Evolutionary conservation across 495 filamentous ascomycete genomes (phyloP).

Genomic region (Neurospora discreta): DNA sequence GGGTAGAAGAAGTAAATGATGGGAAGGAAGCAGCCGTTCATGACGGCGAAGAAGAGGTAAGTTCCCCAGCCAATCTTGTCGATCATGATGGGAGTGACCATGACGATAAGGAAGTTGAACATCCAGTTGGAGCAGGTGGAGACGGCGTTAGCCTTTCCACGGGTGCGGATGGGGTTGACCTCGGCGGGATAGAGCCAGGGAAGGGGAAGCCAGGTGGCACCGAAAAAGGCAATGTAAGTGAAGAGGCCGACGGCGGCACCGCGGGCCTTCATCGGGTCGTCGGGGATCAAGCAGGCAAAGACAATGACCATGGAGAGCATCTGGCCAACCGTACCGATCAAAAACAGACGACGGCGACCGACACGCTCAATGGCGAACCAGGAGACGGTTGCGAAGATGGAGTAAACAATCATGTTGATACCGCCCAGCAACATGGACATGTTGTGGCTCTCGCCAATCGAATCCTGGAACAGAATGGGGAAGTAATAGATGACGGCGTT

Average conservation of each 20-base stretch:
- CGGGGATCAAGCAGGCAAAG: constrained; percentile 61
- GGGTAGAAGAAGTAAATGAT: constrained; percentile 71
- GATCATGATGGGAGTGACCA: constrained; percentile 71
- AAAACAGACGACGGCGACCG: constrained; percentile 60
- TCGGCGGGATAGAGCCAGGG: constrained; percentile 57
- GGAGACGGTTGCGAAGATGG: constrained; percentile 63
- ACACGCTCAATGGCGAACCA: constrained; percentile 74
- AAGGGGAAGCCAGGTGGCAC: constrained; percentile 63
- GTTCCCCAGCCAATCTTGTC: constrained; percentile 59
- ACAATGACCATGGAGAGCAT: constrained; percentile 61
- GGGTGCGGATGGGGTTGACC: constrained; percentile 64
- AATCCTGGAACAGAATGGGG: constrained; percentile 61
- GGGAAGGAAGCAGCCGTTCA: constrained; percentile 63
- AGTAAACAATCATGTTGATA: constrained; percentile 71
- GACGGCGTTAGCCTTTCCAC: constrained; percentile 64
- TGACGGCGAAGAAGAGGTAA: constrained; percentile 65
- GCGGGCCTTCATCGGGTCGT: constrained; percentile 39
- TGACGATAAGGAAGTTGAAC: constrained; percentile 72
- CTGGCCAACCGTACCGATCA: constrained; percentile 60
- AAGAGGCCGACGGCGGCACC: constrained; percentile 70
- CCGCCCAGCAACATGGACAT: constrained; percentile 63
- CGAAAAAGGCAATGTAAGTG: constrained; percentile 68
- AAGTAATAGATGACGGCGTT: constrained; percentile 83
- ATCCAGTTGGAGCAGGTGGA: constrained; percentile 72
- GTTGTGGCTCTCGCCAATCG: constrained; percentile 44